phyloP scores from a whole-genome alignment of 257 asterid species.

The Solanum peruvianum region DNA sequence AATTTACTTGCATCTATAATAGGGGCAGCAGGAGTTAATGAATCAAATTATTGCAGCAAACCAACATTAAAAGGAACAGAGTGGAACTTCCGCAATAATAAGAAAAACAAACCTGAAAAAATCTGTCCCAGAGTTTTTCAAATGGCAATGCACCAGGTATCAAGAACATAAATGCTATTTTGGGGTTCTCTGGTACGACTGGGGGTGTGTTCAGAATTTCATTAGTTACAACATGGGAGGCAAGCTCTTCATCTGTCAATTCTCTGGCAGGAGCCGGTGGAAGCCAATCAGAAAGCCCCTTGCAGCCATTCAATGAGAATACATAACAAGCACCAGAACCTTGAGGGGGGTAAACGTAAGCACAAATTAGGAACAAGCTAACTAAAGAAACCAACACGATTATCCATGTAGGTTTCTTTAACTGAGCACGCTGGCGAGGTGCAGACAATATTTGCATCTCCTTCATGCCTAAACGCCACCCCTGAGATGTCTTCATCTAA shows the following conservation, averaged over 20 bases:
- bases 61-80: background rate
- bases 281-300: conserved; percentile 61
- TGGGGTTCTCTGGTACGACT: conserved; percentile 34
- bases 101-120: conserved; percentile 63
- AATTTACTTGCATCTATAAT: background rate
- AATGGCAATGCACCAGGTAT: conserved; percentile 96
- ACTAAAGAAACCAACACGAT: conserved; percentile 76
- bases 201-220: conserved; percentile 65
- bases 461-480: conserved; percentile 85
- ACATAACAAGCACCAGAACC: conserved; percentile 76
- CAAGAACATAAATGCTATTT: conserved; percentile 88
- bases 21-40: background rate
- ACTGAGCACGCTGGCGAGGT: conserved; percentile 78
- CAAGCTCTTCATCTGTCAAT: conserved; percentile 75
- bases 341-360: conserved; percentile 85
- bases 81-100: background rate
- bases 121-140: conserved; percentile 94
- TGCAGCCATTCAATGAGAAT: conserved; percentile 73
- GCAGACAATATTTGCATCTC: conserved; percentile 62
- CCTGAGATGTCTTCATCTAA: conserved; percentile 81
- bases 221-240: conserved; percentile 75
- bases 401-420: conserved; percentile 93
- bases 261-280: conserved; percentile 81
- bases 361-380: conserved; percentile 76
- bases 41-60: background rate